Conservation (phyloP, 163 green algal genomes). For the Scenedesmus sp. region DNA sequence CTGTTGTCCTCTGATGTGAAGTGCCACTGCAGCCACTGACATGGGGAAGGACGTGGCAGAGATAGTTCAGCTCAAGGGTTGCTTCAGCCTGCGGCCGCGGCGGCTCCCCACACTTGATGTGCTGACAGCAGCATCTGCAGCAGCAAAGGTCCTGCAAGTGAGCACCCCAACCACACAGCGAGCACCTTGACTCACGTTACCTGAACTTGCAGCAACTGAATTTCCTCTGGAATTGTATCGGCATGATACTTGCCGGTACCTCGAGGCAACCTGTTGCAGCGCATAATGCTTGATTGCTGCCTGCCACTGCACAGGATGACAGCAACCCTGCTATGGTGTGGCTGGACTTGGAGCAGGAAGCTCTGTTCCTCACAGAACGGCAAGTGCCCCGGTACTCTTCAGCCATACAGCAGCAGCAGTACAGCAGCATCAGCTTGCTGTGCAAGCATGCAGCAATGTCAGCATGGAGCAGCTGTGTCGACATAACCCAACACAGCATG, state of each 20-base stretch:
- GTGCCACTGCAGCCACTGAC: neutral
- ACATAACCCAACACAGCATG: too few species aligned
- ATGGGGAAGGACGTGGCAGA: constrained; percentile 15
- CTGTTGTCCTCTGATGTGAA: neutral
- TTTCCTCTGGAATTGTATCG: too few species aligned
- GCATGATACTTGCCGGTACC: too few species aligned
- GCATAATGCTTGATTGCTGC: neutral
- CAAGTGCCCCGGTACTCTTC: neutral
- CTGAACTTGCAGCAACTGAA: too few species aligned
- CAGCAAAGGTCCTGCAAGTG: constrained; percentile 20
- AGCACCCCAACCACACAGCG: neutral
- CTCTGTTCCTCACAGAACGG: constrained; percentile 33
- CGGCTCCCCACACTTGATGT: neutral
- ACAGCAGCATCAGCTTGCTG: neutral
- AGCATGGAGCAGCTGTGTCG: neutral
- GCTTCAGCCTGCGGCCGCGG: constrained; percentile 10
- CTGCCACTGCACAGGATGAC: neutral
- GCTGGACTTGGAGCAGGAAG: neutral
- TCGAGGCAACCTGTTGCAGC: neutral
- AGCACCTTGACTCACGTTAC: neutral
- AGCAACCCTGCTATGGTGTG: neutral
- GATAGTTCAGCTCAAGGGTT: neutral
- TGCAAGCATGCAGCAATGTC: neutral
- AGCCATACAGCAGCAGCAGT: neutral
- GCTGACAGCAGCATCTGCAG: constrained; percentile 1